A percentile compares a stretch with the other conserved stretches of the same genome.
phyloP scores from a whole-genome alignment of 2,329 filamentous ascomycete species.

The Chrysoporthe cubensis region DNA sequence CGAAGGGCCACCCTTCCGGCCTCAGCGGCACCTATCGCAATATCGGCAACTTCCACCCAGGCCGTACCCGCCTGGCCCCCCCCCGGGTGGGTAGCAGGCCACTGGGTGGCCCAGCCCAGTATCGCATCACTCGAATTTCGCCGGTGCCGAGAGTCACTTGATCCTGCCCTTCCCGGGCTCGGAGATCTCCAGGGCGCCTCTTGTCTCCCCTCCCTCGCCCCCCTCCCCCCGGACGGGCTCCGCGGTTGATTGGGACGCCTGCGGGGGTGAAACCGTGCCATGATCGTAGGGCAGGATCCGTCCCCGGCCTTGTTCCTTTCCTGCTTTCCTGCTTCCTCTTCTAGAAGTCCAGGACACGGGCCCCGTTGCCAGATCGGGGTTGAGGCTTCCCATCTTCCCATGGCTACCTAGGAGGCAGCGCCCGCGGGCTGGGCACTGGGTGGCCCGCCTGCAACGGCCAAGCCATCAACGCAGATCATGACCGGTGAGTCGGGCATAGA shows the following conservation, averaged over 20 bases:
- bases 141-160: background rate
- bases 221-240: too few relatives aligned
- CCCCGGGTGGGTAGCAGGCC: background rate
- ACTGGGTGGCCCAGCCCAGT: background rate
- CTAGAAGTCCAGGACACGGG: too few relatives aligned
- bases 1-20: background rate
- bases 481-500: background rate
- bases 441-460: background rate
- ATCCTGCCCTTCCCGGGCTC: background rate
- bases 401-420: background rate
- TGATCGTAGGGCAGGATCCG: too few relatives aligned
- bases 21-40: background rate
- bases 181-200: background rate
- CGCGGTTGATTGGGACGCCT: too few relatives aligned
- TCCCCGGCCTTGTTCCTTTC: too few relatives aligned
- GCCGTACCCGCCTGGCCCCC: background rate
- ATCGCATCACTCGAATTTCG: background rate
- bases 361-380: too few relatives aligned
- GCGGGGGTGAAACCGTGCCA: too few relatives aligned
- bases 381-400: background rate
- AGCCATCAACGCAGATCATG: too few relatives aligned
- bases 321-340: too few relatives aligned
- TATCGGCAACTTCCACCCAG: background rate
- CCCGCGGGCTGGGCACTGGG: background rate
- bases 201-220: too few relatives aligned